Conservation (phyloP, 345 rosid genomes). For the Brassica juncea region DNA sequence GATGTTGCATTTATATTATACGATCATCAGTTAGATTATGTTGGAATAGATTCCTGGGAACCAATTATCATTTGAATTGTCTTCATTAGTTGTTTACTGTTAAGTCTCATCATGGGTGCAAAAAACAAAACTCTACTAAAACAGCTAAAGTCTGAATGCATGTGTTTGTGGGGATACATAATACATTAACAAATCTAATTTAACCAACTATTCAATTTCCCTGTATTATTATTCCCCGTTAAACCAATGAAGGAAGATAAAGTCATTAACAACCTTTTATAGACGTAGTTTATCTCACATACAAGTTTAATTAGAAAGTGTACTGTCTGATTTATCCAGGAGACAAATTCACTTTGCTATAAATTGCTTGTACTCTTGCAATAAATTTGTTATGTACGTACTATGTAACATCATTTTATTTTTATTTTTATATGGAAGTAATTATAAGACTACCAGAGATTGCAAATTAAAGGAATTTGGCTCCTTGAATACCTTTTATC, state of each 20-base stretch:
- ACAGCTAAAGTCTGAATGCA: constrained; percentile 2
- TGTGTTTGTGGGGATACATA: constrained; percentile 29
- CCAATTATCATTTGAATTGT: neutral
- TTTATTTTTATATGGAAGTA: neutral
- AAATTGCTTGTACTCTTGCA: constrained; percentile 17
- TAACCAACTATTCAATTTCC: constrained; percentile 24
- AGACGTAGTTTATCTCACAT: neutral
- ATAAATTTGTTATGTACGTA: constrained; percentile 1
- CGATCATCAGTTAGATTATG: neutral
- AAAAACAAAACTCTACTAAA: neutral
- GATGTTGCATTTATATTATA: neutral
- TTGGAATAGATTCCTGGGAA: neutral
- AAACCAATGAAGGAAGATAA: neutral
- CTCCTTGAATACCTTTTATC: too few species aligned
- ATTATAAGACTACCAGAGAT: neutral
- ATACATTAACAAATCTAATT: constrained; percentile 28
- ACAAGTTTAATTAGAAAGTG: neutral
- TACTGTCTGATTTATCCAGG: neutral
- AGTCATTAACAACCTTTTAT: neutral
- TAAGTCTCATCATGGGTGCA: constrained; percentile 3
- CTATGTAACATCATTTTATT: neutral
- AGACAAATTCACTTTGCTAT: constrained; percentile 21
- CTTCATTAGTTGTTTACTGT: neutral
- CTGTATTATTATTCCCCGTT: neutral
- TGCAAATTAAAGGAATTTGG: neutral